Conservation (phyloP, 2,329 filamentous ascomycete genomes). For the Parastagonospora avenae region DNA sequence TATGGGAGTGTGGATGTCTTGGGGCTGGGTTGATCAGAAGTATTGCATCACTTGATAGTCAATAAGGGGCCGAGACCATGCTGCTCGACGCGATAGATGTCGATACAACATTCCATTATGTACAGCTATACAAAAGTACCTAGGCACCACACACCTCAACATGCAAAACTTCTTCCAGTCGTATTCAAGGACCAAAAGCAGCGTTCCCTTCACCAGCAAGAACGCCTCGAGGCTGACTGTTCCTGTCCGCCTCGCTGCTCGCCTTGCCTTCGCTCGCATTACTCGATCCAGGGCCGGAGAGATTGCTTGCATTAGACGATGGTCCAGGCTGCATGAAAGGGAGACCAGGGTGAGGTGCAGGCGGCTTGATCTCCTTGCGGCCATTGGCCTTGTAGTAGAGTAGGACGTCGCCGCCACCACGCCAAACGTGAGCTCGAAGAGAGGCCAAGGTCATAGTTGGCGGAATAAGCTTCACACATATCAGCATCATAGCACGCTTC, state of each 20-base stretch:
- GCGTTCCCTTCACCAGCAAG: slow-evolving; percentile 21
- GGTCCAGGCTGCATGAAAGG: slow-evolving; percentile 11
- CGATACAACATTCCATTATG: neutral
- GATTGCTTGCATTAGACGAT: slow-evolving; percentile 9
- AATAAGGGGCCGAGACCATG: no score
- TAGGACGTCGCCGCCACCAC: slow-evolving; percentile 89
- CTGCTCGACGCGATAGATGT: no score
- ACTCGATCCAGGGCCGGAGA: slow-evolving; percentile 21
- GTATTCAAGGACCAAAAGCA: slow-evolving; percentile 19
- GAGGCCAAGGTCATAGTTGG: slow-evolving; percentile 92
- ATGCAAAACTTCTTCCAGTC: neutral
- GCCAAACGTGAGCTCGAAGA: slow-evolving; percentile 90
- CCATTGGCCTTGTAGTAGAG: slow-evolving; percentile 92
- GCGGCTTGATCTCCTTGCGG: slow-evolving; percentile 63
- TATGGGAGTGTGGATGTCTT: slow-evolving; percentile 34
- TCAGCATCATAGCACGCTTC: neutral
- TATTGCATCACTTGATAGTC: neutral
- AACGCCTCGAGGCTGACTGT: slow-evolving; percentile 24
- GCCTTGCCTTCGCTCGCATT: slow-evolving; percentile 39
- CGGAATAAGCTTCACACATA: slow-evolving; percentile 61
- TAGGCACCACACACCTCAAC: no score
- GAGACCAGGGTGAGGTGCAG: slow-evolving; percentile 23
- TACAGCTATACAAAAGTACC: neutral
- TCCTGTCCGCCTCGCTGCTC: slow-evolving; percentile 38
- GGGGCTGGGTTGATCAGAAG: slow-evolving; percentile 6